phyloP scores from a whole-genome alignment of 345 rosid species.

The Pugionium cornutum region DNA sequence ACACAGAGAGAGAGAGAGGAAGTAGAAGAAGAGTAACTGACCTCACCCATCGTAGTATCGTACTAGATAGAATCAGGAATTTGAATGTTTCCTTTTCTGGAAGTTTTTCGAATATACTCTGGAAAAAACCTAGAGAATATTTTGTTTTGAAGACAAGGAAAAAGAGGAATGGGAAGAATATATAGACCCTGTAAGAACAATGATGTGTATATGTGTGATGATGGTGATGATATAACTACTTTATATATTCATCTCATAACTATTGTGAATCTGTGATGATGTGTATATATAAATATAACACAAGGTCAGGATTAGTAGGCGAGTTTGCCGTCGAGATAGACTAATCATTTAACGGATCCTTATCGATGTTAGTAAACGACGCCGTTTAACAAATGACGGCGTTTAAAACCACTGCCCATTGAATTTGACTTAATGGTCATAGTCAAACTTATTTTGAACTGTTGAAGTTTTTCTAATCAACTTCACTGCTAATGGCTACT shows the following conservation, averaged over 20 bases:
- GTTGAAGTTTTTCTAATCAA: too few species aligned
- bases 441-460: conserved; percentile 8
- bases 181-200: conserved; percentile 32
- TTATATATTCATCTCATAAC: neutral
- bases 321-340: conserved; percentile 47
- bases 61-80: conserved; percentile 3
- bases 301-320: conserved; percentile 43
- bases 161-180: conserved; percentile 33
- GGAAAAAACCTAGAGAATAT: conserved; percentile 6
- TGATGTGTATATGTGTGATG: conserved; percentile 1
- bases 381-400: conserved; percentile 39
- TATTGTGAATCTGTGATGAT: conserved; percentile 7
- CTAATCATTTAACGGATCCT: conserved; percentile 32
- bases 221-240: conserved; percentile 28
- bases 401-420: conserved; percentile 2
- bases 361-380: conserved; percentile 34
- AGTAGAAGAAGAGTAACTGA: conserved; percentile 34
- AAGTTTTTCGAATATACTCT: conserved; percentile 31
- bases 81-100: neutral
- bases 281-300: conserved; percentile 9
- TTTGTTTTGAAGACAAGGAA: conserved; percentile 39
- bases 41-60: conserved; percentile 50
- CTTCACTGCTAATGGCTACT: too few species aligned
- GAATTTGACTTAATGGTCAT: neutral
- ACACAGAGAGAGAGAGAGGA: neutral